Percentiles rank a stretch among this genome's conserved stretches.
phyloP scores from a whole-genome alignment of 2,329 filamentous ascomycete species.

The Fusarium vanettenii region DNA sequence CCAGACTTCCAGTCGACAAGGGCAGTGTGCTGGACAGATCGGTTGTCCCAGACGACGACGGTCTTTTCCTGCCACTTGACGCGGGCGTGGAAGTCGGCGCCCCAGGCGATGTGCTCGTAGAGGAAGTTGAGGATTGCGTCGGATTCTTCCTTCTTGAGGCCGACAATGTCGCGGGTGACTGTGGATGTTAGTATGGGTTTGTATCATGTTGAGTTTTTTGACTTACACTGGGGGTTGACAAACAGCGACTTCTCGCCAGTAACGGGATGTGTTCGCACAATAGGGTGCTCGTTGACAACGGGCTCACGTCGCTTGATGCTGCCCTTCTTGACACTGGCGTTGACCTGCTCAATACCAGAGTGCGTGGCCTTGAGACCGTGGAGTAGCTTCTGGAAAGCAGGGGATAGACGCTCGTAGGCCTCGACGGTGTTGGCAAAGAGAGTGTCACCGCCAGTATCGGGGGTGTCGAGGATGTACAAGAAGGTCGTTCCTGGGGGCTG shows the following conservation, averaged over 20 bases:
- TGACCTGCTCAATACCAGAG: constrained; percentile 84
- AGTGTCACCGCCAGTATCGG: constrained; percentile 84
- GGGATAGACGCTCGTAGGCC: constrained; percentile 84
- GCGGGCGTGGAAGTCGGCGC: constrained; percentile 76
- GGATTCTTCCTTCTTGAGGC: constrained; percentile 87
- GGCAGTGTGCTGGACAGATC: constrained; percentile 82
- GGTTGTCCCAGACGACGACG: constrained; percentile 89
- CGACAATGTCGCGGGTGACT: constrained; percentile 85
- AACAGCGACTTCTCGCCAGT: constrained; percentile 88
- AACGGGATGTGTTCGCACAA: constrained; percentile 83
- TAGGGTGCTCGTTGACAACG: constrained; percentile 78
- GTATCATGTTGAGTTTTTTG: background rate
- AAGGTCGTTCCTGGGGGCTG: constrained; percentile 94
- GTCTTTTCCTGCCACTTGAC: constrained; percentile 84
- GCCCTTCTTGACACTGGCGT: constrained; percentile 72
- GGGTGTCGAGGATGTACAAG: constrained; percentile 86
- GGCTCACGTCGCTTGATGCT: constrained; percentile 81
- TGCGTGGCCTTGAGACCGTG: constrained; percentile 86
- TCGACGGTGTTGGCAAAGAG: constrained; percentile 83
- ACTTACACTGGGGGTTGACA: constrained; percentile 84
- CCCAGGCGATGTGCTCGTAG: constrained; percentile 63
- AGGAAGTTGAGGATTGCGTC: constrained; percentile 80
- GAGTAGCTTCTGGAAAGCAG: constrained; percentile 81
- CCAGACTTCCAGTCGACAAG: constrained; percentile 85
- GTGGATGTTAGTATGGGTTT: background rate